These are phyloP conservation scores for Xylaria grammica DNA, from an alignment of 495 filamentous ascomycete species.

Conservation along the genomic window DNA sequence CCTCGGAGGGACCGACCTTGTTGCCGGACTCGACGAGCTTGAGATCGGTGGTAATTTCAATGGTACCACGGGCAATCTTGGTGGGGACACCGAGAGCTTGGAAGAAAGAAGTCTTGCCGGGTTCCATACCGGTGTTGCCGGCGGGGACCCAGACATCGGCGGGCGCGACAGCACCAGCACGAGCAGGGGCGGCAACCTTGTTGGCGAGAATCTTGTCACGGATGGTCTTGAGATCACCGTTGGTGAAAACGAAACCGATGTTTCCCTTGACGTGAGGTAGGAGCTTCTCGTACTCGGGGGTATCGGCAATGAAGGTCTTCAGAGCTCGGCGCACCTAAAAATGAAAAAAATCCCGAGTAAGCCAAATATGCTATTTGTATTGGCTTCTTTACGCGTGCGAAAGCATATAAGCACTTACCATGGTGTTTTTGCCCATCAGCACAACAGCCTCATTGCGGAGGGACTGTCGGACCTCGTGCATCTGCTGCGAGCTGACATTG, in stretches of 20 bases:
- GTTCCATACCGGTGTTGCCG: constrained; percentile 99
- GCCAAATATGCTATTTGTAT: too few species aligned
- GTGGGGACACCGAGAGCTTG: constrained; percentile 99
- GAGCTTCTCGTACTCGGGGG: constrained; percentile 96
- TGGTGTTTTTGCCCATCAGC: constrained; percentile 99
- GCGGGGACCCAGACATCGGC: constrained; percentile 89
- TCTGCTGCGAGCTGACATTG: constrained; percentile 99
- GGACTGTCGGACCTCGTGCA: constrained; percentile 97
- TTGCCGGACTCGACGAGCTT: constrained; percentile 91
- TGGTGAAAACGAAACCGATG: constrained; percentile 99
- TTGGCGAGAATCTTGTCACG: constrained; percentile 95
- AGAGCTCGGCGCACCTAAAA: constrained; percentile 89
- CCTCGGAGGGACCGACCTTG: constrained; percentile 99
- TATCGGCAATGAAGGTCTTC: constrained; percentile 89
- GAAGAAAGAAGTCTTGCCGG: constrained; percentile 99
- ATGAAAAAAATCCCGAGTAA: not conserved
- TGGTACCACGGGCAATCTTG: constrained; percentile 99
- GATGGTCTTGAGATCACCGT: constrained; percentile 85
- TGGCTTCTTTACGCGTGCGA: too few species aligned
- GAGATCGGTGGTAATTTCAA: constrained; percentile 98
- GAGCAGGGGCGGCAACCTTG: constrained; percentile 94
- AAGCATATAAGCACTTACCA: constrained; percentile 66
- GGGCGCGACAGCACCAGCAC: constrained; percentile 95
- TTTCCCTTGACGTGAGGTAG: constrained; percentile 96
- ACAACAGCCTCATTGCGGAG: constrained; percentile 90